Evolutionary conservation across 805 yeast genomes (phyloP).

Genomic region (Candida maltosa): DNA sequence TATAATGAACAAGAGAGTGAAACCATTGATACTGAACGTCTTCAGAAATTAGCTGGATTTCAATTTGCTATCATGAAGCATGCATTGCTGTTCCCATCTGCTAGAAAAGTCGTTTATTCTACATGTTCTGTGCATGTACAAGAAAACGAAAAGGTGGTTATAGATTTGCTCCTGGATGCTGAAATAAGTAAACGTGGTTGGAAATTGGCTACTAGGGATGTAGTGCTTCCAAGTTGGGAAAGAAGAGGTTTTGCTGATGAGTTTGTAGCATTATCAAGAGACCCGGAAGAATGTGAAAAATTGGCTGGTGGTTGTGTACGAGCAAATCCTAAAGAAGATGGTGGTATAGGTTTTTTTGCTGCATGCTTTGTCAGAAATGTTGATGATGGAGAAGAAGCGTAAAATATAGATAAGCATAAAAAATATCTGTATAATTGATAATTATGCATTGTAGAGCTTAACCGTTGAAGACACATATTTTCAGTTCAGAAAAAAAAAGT

Average conservation of each 20-base stretch:
- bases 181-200: slow-evolving; percentile 70
- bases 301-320: slow-evolving; percentile 87
- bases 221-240: slow-evolving; percentile 82
- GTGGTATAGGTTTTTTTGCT: slow-evolving; percentile 98
- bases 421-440: no score
- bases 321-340: slow-evolving; percentile 82
- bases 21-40: slow-evolving; percentile 52
- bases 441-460: no score
- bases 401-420: background rate
- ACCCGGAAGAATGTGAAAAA: slow-evolving; percentile 32
- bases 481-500: no score
- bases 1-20: slow-evolving; percentile 35
- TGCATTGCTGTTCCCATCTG: slow-evolving; percentile 79
- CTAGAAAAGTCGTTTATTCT: slow-evolving; percentile 78
- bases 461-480: no score
- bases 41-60: slow-evolving; percentile 75
- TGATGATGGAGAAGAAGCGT: background rate
- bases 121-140: slow-evolving; percentile 94
- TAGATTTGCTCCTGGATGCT: slow-evolving; percentile 66
- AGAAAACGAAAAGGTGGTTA: slow-evolving; percentile 91
- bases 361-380: slow-evolving; percentile 66
- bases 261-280: slow-evolving; percentile 48
- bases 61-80: slow-evolving; percentile 87
- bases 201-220: slow-evolving; percentile 55
- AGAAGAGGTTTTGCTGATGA: slow-evolving; percentile 78